phyloP scores from a whole-genome alignment of 116 monocot species.

The Phalaenopsis hybrid region DNA sequence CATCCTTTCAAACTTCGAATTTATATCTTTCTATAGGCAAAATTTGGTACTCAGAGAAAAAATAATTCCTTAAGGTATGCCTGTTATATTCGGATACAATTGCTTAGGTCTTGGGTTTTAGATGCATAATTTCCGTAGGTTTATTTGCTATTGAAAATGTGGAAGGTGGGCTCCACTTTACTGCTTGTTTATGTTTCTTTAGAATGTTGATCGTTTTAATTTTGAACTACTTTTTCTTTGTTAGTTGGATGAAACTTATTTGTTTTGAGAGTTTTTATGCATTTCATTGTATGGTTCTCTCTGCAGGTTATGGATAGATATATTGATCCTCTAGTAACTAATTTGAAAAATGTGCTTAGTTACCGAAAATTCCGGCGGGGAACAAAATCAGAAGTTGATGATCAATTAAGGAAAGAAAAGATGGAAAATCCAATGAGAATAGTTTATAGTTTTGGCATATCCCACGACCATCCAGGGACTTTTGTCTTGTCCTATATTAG shows the following conservation, averaged over 20 bases:
- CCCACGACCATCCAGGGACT: conserved; percentile 91
- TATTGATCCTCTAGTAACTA: conserved; percentile 80
- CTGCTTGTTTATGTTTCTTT: not conserved
- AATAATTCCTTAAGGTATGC: not conserved
- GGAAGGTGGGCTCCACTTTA: not conserved
- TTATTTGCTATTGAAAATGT: not conserved
- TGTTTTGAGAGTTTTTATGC: not conserved
- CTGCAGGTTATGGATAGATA: conserved; percentile 90
- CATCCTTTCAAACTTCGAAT: too few relatives aligned
- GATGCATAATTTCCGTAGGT: not conserved
- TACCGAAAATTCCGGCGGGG: conserved; percentile 86
- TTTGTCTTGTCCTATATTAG: conserved; percentile 86
- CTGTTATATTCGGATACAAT: not conserved
- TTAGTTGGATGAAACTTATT: not conserved
- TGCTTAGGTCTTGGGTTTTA: not conserved
- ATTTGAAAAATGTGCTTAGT: conserved; percentile 75
- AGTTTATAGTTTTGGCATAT: conserved; percentile 84
- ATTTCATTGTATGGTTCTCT: not conserved
- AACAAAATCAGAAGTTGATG: conserved; percentile 56
- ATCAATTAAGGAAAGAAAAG: conserved; percentile 62
- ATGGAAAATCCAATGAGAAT: conserved; percentile 74
- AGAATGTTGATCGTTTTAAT: not conserved
- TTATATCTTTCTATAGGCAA: too few relatives aligned
- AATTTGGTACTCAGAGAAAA: too few relatives aligned
- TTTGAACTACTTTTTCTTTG: not conserved